Percentiles rank a stretch among this genome's conserved stretches.
These are phyloP conservation scores for Teratosphaeria pseudoeucalypti DNA, from an alignment of 2,329 filamentous ascomycete species.

Conservation along the genomic window DNA sequence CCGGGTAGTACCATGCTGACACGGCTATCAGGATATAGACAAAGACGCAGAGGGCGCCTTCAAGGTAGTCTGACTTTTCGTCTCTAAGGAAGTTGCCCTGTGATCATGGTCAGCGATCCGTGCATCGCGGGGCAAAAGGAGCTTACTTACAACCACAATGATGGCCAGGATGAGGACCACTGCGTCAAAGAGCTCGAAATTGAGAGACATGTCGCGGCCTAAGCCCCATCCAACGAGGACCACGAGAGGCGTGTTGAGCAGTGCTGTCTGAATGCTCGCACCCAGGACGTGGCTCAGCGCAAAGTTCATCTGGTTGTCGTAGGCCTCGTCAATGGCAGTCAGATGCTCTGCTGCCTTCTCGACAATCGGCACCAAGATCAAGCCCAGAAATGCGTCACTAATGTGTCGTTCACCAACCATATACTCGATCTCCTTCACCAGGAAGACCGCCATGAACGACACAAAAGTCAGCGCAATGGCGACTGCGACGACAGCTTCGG, in stretches of 20 bases:
- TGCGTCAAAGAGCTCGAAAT: constrained; percentile 82
- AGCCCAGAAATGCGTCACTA: constrained; percentile 51
- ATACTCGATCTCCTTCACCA: constrained; percentile 64
- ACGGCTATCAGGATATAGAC: constrained; percentile 55
- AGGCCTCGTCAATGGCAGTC: constrained; percentile 74
- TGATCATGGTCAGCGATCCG: neutral
- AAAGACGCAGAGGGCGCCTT: constrained; percentile 69
- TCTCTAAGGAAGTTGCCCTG: constrained; percentile 73
- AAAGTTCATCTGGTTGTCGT: constrained; percentile 67
- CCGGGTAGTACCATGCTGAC: constrained; percentile 51
- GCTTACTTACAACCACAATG: constrained; percentile 32
- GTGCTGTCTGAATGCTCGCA: constrained; percentile 77
- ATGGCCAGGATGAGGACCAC: constrained; percentile 73
- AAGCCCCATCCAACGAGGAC: constrained; percentile 78
- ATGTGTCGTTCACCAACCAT: constrained; percentile 42
- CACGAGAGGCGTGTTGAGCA: constrained; percentile 76
- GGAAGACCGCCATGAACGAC: constrained; percentile 60
- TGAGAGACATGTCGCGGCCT: constrained; percentile 59
- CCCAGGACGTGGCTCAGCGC: constrained; percentile 78
- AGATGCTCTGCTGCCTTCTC: constrained; percentile 81
- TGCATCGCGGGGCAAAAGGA: neutral
- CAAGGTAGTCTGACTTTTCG: constrained; percentile 81
- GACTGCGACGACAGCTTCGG: constrained; percentile 60
- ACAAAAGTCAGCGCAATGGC: constrained; percentile 57
- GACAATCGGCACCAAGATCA: constrained; percentile 71